Conservation (phyloP, 495 filamentous ascomycete genomes). For the Aspergillus ellipticus region DNA sequence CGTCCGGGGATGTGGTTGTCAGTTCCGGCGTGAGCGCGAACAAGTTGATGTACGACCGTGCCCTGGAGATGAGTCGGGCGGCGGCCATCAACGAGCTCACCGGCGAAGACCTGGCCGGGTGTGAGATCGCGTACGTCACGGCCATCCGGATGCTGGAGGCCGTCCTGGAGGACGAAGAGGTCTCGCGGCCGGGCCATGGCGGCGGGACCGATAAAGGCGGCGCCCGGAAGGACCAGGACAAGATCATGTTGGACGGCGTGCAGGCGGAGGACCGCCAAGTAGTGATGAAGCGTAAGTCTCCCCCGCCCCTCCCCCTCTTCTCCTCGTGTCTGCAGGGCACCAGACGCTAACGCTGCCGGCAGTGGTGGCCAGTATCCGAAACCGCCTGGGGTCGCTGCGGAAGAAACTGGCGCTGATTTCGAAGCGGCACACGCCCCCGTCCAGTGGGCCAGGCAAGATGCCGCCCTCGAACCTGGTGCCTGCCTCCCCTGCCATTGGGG, state of each 20-base stretch:
- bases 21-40: slow-evolving; percentile 83
- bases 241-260: slow-evolving; percentile 50
- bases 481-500: slow-evolving; percentile 26
- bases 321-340: neutral
- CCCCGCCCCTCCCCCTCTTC: neutral
- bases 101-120: slow-evolving; percentile 80
- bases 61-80: slow-evolving; percentile 89
- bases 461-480: slow-evolving; percentile 30
- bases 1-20: slow-evolving; percentile 63
- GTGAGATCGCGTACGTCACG: slow-evolving; percentile 89
- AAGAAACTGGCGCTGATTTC: slow-evolving; percentile 56
- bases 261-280: slow-evolving; percentile 69
- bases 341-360: slow-evolving; percentile 22
- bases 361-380: slow-evolving; percentile 61
- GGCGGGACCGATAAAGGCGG: slow-evolving; percentile 26
- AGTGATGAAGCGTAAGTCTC: slow-evolving; percentile 63
- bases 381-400: slow-evolving; percentile 49
- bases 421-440: slow-evolving; percentile 47
- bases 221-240: slow-evolving; percentile 32
- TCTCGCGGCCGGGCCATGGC: slow-evolving; percentile 26
- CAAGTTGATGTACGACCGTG: slow-evolving; percentile 96
- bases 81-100: slow-evolving; percentile 95
- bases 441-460: slow-evolving; percentile 27
- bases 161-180: slow-evolving; percentile 79
- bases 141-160: slow-evolving; percentile 93